Evolutionary conservation across 2,329 filamentous ascomycete species (phyloP), one percentile per base, ranked within the genome.

Genomic region (Trichoderma lentiforme): DNA sequence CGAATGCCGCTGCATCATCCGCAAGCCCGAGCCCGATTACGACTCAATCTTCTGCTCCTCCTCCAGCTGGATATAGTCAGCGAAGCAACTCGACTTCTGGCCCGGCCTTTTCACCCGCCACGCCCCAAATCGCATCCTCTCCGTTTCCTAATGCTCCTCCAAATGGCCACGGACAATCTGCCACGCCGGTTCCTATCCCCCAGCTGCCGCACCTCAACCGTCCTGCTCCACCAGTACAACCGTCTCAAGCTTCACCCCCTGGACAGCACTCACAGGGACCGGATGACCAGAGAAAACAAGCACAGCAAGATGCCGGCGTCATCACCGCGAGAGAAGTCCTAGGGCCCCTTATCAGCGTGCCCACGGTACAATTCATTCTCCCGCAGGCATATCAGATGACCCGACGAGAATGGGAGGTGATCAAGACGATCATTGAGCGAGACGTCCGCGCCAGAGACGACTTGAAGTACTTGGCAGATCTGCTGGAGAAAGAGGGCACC

Each of bases 371-470:
- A 28, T 92, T 94, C 76, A 83, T 95, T 5, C 83, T 94, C 58
- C 88, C 90, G 6, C 90, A 93, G 74, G 91, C 91, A 1, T 89
- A 87, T 24, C 87, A 88, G 64, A 93, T 92, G 85, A 86, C 90
- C 60, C 85, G 88, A n/a, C 83, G 87, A 18, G 93, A 97, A 78
- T 91, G 96, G 87, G 85, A 88, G 70, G 89, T 96, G 32, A 88
- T 98, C 73, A 86, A 88, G 66, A 86, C 87, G 51, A 90, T 95
- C 15, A 85, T 94, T 28, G 86, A 90, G 64, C 84, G 86, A 12
- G 90, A 94, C 70, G 89, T 90, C 0, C 86, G 86, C 26, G 89
- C 93, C 0, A 85, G 89, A 26, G 86, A 90, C 2, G 89, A 94
- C 76, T 80, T 91, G 21, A 82, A 85, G 65, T 84, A 88, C 68